phyloP scores from a whole-genome alignment of 257 asterid genomes.

The Solanum piurae region DNA sequence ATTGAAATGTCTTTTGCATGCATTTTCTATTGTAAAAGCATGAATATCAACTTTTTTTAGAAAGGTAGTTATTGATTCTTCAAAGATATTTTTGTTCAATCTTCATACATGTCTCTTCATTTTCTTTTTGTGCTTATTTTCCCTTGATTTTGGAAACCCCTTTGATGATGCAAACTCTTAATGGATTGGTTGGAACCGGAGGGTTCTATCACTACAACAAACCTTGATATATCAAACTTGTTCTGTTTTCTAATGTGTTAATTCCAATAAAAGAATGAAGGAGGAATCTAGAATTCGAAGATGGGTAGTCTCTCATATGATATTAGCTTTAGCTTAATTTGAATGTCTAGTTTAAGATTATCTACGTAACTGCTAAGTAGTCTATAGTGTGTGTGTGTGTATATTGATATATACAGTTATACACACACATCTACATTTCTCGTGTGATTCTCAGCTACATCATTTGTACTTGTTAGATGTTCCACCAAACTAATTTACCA shows the following conservation, averaged over 20 bases:
- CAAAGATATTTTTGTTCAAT: background rate
- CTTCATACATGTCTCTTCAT: background rate
- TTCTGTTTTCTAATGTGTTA: background rate
- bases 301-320: background rate
- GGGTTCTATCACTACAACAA: background rate
- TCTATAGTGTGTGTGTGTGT: background rate
- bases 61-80: background rate
- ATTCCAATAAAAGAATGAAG: background rate
- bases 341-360: background rate
- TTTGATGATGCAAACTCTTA: background rate
- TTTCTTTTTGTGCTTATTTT: background rate
- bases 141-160: background rate
- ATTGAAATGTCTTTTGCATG: background rate
- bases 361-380: background rate
- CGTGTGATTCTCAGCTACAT: background rate
- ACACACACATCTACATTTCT: background rate
- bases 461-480: background rate
- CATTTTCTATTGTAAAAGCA: background rate
- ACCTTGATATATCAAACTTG: background rate
- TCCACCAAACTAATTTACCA: background rate
- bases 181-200: background rate
- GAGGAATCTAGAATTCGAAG: background rate
- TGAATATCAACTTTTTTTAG: background rate
- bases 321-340: background rate
- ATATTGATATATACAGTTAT: fast-evolving